Percentiles rank a stretch among this genome's conserved stretches.
These are phyloP conservation scores for Oryza glaberrima DNA, from an alignment of 176 grass and related monocot species.

Conservation along the genomic window DNA sequence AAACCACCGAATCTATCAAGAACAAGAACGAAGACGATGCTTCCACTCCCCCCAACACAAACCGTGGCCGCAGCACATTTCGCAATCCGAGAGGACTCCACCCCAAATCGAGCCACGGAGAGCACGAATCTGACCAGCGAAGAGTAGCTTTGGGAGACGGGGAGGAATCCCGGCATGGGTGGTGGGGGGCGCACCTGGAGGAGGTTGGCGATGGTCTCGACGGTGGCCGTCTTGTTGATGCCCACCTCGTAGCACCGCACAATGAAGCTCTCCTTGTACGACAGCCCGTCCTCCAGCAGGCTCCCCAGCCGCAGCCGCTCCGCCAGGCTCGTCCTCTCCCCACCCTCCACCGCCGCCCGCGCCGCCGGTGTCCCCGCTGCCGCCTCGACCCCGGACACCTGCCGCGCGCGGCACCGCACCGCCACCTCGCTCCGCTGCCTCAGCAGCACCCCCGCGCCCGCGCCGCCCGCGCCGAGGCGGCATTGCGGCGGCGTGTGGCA, in stretches of 20 bases:
- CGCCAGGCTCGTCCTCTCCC: constrained; percentile 47
- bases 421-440: background rate
- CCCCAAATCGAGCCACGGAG: background rate
- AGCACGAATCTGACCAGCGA: background rate
- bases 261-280: constrained; percentile 94
- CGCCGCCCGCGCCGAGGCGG: constrained; percentile 30
- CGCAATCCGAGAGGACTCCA: background rate
- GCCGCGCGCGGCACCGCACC: constrained; percentile 39
- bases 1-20: background rate
- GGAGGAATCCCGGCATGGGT: background rate
- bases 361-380: background rate
- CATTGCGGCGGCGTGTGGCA: constrained; percentile 60
- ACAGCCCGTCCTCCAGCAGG: constrained; percentile 79
- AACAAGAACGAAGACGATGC: background rate
- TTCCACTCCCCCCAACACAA: background rate
- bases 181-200: constrained; percentile 58
- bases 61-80: constrained; percentile 10
- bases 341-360: background rate
- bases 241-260: constrained; percentile 92
- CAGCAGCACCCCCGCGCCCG: background rate
- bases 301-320: constrained; percentile 84
- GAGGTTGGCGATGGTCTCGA: constrained; percentile 95
- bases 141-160: background rate
- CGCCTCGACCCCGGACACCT: constrained; percentile 37
- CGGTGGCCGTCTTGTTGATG: constrained; percentile 94